These are phyloP conservation scores for Candida easanensis DNA, from an alignment of 805 yeast genomes.

Conservation along the genomic window DNA sequence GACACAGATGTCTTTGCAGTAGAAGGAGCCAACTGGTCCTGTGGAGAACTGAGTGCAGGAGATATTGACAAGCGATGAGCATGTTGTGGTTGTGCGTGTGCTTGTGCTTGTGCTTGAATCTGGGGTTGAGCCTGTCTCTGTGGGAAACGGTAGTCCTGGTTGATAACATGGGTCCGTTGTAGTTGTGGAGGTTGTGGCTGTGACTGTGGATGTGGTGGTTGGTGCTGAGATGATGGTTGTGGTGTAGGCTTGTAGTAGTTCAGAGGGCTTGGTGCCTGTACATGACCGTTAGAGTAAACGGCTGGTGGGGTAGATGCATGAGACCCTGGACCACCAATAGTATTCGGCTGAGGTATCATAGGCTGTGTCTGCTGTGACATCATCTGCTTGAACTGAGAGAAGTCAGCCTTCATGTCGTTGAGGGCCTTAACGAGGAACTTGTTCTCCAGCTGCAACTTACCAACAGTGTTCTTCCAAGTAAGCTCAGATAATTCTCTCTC, in stretches of 20 bases:
- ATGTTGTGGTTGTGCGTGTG: not conserved
- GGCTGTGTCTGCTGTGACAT: conserved; percentile 6
- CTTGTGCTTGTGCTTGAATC: conserved; percentile 5
- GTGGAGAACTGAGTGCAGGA: conserved; percentile 36
- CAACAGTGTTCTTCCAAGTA: conserved; percentile 24
- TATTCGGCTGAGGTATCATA: conserved; percentile 12
- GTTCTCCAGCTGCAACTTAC: conserved; percentile 32
- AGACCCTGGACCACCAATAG: conserved; percentile 15
- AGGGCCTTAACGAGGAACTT: conserved; percentile 30
- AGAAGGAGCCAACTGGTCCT: conserved; percentile 13
- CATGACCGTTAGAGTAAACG: conserved; percentile 24
- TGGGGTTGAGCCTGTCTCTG: conserved; percentile 31
- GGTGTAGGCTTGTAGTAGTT: conserved; percentile 48
- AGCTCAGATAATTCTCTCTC: conserved; percentile 57
- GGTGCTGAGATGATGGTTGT: conserved; percentile 24
- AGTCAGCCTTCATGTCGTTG: conserved; percentile 29
- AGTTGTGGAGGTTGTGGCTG: not conserved
- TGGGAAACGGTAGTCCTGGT: conserved; percentile 2
- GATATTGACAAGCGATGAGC: conserved; percentile 39
- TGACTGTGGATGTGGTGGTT: conserved; percentile 2
- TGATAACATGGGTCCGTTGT: not conserved
- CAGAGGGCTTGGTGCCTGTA: conserved; percentile 30
- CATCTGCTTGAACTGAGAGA: conserved; percentile 20
- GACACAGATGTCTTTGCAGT: conserved; percentile 22
- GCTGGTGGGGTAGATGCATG: conserved; percentile 20